Conservation (phyloP, 805 yeast species). For the Yamadazyma scolyti region DNA sequence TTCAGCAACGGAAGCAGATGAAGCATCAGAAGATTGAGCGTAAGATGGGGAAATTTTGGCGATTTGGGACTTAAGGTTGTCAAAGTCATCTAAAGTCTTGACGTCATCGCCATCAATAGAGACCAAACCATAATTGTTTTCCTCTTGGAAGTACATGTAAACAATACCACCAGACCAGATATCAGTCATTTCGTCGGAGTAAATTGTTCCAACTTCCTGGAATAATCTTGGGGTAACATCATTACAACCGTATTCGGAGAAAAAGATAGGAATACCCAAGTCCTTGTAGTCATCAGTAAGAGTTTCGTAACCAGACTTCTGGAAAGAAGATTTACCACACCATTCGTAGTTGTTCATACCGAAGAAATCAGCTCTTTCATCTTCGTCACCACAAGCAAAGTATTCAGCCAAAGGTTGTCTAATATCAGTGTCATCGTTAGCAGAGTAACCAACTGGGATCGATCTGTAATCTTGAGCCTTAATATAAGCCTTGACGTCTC, state of each 20-base stretch:
- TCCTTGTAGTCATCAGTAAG: conserved; percentile 63
- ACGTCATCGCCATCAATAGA: conserved; percentile 46
- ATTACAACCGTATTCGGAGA: conserved; percentile 84
- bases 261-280: conserved; percentile 69
- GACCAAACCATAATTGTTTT: conserved; percentile 73
- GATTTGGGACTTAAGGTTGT: conserved; percentile 60
- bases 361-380: conserved; percentile 70
- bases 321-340: conserved; percentile 68
- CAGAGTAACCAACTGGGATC: conserved; percentile 80
- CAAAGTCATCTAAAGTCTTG: conserved; percentile 59
- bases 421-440: conserved; percentile 68
- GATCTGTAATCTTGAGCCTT: conserved; percentile 54
- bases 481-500: conserved; percentile 73
- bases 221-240: conserved; percentile 64
- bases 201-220: conserved; percentile 66
- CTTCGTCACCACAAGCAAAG: conserved; percentile 69
- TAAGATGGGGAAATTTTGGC: conserved; percentile 36
- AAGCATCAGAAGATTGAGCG: conserved; percentile 17
- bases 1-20: conserved; percentile 25
- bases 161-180: conserved; percentile 92
- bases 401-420: conserved; percentile 69
- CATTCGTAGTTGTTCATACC: conserved; percentile 90
- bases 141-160: conserved; percentile 79
- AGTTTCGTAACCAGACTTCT: conserved; percentile 59
- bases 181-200: conserved; percentile 66